Conservation (phyloP, 495 filamentous ascomycete species). For the Hypoxylon trugodes region DNA sequence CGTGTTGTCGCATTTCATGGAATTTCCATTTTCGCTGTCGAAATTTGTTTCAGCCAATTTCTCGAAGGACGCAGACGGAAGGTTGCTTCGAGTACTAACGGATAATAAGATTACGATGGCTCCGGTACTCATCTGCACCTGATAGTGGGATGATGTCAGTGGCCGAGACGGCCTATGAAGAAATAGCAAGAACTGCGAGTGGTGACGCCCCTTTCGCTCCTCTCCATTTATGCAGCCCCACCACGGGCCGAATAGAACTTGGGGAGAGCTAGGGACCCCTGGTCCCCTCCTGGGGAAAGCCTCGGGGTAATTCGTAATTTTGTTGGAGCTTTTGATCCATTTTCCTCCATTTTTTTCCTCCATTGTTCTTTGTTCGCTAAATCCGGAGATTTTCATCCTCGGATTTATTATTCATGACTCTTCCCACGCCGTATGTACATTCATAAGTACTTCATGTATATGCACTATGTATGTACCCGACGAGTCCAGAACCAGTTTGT, state of each 20-base stretch:
- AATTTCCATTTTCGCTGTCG: constrained; percentile 15
- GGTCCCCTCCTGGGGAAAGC: constrained; percentile 27
- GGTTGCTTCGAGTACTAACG: constrained; percentile 13
- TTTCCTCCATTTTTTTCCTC: no score
- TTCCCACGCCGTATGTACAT: no score
- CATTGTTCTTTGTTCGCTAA: no score
- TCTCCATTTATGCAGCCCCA: constrained; percentile 28
- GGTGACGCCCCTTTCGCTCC: constrained; percentile 20
- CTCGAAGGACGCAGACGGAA: neutral
- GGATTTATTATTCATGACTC: no score
- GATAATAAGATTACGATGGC: no score
- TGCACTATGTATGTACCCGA: no score
- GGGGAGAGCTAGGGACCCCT: constrained; percentile 33
- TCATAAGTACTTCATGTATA: no score
- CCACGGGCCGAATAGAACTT: constrained; percentile 41
- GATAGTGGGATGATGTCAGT: constrained; percentile 40
- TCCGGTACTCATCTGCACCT: constrained; percentile 27
- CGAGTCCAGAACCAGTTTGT: no score
- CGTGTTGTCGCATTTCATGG: constrained; percentile 5
- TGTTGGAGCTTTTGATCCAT: neutral
- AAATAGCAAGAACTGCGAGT: constrained; percentile 11
- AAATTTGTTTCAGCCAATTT: constrained; percentile 19
- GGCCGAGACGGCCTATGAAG: constrained; percentile 17
- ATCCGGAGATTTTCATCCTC: neutral
- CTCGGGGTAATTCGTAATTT: constrained; percentile 29